Evolutionary conservation across 2,329 filamentous ascomycete genomes (phyloP).

Genomic region (Endoconidiophora polonica): DNA sequence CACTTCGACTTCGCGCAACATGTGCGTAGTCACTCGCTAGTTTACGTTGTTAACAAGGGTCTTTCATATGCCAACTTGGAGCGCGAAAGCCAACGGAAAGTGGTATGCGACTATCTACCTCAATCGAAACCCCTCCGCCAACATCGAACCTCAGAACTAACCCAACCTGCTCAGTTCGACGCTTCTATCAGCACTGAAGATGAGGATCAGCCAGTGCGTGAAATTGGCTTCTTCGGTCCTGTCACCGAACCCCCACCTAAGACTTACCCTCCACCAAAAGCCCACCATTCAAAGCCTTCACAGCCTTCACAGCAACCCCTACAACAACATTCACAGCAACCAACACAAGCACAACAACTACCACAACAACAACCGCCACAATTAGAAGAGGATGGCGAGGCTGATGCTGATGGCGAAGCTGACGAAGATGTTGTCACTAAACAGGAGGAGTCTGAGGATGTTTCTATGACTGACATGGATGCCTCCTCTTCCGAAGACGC

Average conservation of each 20-base stretch:
- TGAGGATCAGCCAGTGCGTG: neutral
- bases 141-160: neutral
- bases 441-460: constrained; percentile 10
- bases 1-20: constrained; percentile 47
- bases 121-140: no score
- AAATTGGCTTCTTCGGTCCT: constrained; percentile 38
- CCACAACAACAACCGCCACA: no score
- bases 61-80: constrained; percentile 44
- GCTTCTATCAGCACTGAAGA: neutral
- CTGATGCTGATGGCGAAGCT: constrained; percentile 16
- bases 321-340: neutral
- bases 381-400: constrained; percentile 22
- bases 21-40: constrained; percentile 47
- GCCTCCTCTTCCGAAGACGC: constrained; percentile 3
- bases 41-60: constrained; percentile 46
- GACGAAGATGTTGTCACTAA: constrained; percentile 12
- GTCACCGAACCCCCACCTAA: constrained; percentile 9
- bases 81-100: constrained; percentile 33
- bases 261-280: neutral
- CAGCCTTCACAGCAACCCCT: neutral
- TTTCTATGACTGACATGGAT: constrained; percentile 8
- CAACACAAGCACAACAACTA: neutral
- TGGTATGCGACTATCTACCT: constrained; percentile 26
- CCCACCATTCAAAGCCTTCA: neutral
- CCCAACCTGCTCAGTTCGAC: neutral